phyloP scores from a whole-genome alignment of 495 filamentous ascomycete species.

The Annulohypoxylon moriforme region DNA sequence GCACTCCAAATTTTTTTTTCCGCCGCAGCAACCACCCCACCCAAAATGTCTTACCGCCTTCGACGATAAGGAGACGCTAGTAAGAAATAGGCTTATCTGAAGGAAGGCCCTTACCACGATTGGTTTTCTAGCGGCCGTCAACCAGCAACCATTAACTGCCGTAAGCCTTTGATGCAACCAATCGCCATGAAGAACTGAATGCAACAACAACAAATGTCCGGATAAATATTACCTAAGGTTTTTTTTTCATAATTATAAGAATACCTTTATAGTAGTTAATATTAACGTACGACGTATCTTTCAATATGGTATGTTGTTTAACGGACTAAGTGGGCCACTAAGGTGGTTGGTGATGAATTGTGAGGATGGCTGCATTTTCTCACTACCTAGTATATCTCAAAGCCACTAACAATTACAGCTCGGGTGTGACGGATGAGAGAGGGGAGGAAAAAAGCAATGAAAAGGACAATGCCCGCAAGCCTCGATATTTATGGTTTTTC shows the following conservation, averaged over 20 bases:
- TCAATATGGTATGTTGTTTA: constrained; percentile 1
- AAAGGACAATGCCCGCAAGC: neutral
- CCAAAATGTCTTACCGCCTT: constrained; percentile 36
- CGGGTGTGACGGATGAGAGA: neutral
- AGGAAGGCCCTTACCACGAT: constrained; percentile 12
- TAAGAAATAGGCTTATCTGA: constrained; percentile 36
- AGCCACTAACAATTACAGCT: neutral
- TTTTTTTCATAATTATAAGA: neutral
- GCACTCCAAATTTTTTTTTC: constrained; percentile 47
- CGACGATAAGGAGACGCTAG: constrained; percentile 28
- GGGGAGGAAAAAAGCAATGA: neutral
- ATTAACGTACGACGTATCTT: neutral
- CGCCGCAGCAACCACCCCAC: constrained; percentile 31
- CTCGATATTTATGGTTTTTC: neutral
- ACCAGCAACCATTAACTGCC: constrained; percentile 7
- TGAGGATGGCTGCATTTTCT: neutral
- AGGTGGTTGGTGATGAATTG: neutral
- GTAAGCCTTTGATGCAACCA: constrained; percentile 14
- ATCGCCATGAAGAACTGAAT: constrained; percentile 15
- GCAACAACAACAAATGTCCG: constrained; percentile 32
- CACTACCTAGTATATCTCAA: neutral
- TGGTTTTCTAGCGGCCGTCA: neutral
- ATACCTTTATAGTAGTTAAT: neutral
- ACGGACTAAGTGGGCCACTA: neutral
- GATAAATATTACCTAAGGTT: neutral